These are phyloP conservation scores for Mycena crocata DNA, from an alignment of 768 basidiomycete genomes.

Conservation along the genomic window DNA sequence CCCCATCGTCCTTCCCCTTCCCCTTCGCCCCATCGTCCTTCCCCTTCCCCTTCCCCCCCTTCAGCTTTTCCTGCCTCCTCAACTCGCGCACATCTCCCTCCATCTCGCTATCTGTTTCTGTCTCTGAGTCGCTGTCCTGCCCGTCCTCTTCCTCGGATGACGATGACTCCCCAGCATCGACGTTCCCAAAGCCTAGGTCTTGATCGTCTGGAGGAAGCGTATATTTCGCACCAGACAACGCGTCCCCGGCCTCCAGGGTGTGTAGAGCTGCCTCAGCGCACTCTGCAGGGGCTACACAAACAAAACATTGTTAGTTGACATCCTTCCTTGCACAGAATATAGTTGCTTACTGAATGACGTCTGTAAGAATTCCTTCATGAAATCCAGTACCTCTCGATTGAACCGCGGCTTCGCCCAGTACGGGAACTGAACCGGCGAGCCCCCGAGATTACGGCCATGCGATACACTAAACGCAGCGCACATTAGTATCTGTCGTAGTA, in stretches of 20 bases:
- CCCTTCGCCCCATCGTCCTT: not conserved
- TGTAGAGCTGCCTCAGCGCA: not conserved
- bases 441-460: not conserved
- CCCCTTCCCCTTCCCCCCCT: not conserved
- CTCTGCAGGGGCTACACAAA: not conserved
- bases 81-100: too few relatives aligned
- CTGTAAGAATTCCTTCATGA: constrained; percentile 9
- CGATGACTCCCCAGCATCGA: not conserved
- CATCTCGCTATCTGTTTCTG: not conserved
- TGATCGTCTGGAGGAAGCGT: not conserved
- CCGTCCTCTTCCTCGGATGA: not conserved
- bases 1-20: not conserved
- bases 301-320: not conserved
- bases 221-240: not conserved
- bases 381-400: too few relatives aligned
- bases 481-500: not conserved
- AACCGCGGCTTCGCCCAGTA: not conserved
- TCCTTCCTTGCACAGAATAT: not conserved
- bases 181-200: not conserved
- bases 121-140: not conserved
- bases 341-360: not conserved
- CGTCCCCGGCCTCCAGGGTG: not conserved
- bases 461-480: not conserved
- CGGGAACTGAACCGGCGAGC: not conserved
- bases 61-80: not conserved